These are phyloP conservation scores for Fusarium xylarioides DNA, from an alignment of 2,329 filamentous ascomycete species.

Conservation along the genomic window DNA sequence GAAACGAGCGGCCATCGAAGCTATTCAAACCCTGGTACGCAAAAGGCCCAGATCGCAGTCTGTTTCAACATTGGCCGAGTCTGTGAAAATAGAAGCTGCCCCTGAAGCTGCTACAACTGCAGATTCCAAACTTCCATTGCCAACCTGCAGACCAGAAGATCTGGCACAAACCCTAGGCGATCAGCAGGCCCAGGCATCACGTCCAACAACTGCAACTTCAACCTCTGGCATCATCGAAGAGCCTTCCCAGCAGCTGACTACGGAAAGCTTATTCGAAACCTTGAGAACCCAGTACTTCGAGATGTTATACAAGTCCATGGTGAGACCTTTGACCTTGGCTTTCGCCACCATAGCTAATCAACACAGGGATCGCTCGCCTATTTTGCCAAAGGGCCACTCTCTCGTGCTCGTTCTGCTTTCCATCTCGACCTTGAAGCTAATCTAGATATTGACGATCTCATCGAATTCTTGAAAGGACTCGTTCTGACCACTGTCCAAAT, in stretches of 20 bases:
- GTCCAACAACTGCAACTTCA: background rate
- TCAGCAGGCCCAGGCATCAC: background rate
- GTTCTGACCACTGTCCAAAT: constrained; percentile 73
- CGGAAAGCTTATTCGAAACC: constrained; percentile 65
- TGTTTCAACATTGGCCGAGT: constrained; percentile 49
- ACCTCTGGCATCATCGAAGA: constrained; percentile 5
- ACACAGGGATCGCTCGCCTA: constrained; percentile 78
- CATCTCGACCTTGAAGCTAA: constrained; percentile 69
- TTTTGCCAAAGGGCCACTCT: constrained; percentile 83
- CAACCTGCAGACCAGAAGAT: constrained; percentile 30
- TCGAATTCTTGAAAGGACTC: constrained; percentile 74
- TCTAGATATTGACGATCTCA: constrained; percentile 69
- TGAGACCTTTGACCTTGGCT: constrained; percentile 46
- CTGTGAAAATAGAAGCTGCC: constrained; percentile 26
- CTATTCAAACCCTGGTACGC: constrained; percentile 68
- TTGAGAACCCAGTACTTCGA: constrained; percentile 68
- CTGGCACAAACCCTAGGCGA: background rate
- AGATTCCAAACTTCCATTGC: constrained; percentile 35
- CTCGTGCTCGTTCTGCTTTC: constrained; percentile 76
- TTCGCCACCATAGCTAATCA: background rate
- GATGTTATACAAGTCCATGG: constrained; percentile 70
- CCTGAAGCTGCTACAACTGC: constrained; percentile 16
- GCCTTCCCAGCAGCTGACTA: constrained; percentile 50
- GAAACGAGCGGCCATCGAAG: constrained; percentile 68
- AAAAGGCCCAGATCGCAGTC: constrained; percentile 59